These are phyloP conservation scores for Trichosporon ovoides DNA, from an alignment of 1,284 basidiomycete genomes.

Conservation along the genomic window DNA sequence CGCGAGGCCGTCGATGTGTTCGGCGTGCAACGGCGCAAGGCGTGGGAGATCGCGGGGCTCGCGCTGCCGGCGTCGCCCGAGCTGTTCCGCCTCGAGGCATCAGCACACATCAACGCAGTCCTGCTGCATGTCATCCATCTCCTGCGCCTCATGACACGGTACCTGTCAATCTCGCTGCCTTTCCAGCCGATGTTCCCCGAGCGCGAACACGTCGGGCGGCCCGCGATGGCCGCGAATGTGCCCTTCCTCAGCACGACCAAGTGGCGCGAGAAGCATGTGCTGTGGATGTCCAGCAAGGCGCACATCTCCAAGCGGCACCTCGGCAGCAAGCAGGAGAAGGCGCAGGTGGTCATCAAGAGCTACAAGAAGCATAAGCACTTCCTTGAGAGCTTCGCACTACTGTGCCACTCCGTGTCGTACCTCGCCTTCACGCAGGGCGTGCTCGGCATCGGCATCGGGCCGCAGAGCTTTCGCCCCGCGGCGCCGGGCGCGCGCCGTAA, in stretches of 20 bases:
- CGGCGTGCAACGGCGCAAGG: conserved; percentile 25
- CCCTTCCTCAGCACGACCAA: conserved; percentile 37
- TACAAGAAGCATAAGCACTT: conserved; percentile 32
- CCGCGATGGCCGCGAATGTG: conserved; percentile 29
- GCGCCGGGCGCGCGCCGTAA: not conserved
- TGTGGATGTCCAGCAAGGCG: conserved; percentile 37
- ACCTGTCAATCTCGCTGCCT: conserved; percentile 39
- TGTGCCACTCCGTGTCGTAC: conserved; percentile 40
- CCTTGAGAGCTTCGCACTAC: conserved; percentile 35
- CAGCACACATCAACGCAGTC: conserved; percentile 34
- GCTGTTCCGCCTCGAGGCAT: conserved; percentile 27
- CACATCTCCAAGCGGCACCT: not conserved
- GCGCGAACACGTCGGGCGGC: conserved; percentile 32
- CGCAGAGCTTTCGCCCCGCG: conserved; percentile 2
- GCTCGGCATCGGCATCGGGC: conserved; percentile 30
- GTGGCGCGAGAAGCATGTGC: conserved; percentile 32
- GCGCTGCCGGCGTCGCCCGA: conserved; percentile 28
- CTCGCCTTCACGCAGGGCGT: conserved; percentile 44
- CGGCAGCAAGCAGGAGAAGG: conserved; percentile 3
- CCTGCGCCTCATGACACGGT: conserved; percentile 34
- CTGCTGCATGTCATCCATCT: conserved; percentile 38
- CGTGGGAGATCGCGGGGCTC: conserved; percentile 39
- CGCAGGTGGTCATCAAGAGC: conserved; percentile 16
- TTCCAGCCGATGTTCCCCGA: conserved; percentile 26
- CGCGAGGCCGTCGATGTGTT: conserved; percentile 39